A percentile compares a stretch with the other conserved stretches of the same genome.
phyloP scores from a whole-genome alignment of 495 filamentous ascomycete genomes.

The Xylaria telfairii region DNA sequence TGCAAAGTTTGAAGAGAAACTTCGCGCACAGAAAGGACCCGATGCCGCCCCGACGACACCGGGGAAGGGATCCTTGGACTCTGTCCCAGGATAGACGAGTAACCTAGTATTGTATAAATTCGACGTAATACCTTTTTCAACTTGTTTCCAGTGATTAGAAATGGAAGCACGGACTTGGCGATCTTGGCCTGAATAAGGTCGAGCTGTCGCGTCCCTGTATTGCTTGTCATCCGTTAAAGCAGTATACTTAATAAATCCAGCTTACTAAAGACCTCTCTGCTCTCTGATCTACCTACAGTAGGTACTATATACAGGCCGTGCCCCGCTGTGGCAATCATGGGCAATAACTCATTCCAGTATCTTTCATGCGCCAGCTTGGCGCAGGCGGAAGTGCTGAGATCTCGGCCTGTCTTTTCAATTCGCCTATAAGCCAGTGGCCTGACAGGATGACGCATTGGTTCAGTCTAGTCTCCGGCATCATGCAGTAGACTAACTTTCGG shows the following conservation, averaged over 20 bases:
- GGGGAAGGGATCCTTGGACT: slow-evolving; percentile 72
- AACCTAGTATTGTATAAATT: slow-evolving; percentile 28
- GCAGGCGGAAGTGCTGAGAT: slow-evolving; percentile 2
- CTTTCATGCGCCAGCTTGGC: slow-evolving; percentile 25
- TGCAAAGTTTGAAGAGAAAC: slow-evolving; percentile 94
- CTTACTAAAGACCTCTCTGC: background rate
- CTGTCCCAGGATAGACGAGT: slow-evolving; percentile 51
- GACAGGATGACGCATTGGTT: slow-evolving; percentile 22
- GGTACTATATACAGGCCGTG: background rate
- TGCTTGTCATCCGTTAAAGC: background rate
- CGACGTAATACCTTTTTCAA: slow-evolving; percentile 29
- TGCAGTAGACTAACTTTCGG: slow-evolving; percentile 19
- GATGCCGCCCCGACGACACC: slow-evolving; percentile 59
- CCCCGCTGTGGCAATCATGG: slow-evolving; percentile 18
- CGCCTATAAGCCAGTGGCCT: slow-evolving; percentile 16
- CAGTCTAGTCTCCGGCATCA: slow-evolving; percentile 25
- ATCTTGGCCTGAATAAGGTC: slow-evolving; percentile 5
- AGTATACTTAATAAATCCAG: background rate
- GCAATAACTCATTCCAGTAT: slow-evolving; percentile 13
- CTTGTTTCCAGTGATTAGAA: slow-evolving; percentile 8
- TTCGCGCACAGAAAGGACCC: slow-evolving; percentile 73
- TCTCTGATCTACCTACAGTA: background rate
- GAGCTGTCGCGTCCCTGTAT: background rate
- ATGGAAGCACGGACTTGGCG: background rate
- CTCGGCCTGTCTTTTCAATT: slow-evolving; percentile 15